A percentile compares a stretch with the other conserved stretches of the same genome.
phyloP scores from a whole-genome alignment of 176 grass and related monocot species.

The Oryza meyeriana region DNA sequence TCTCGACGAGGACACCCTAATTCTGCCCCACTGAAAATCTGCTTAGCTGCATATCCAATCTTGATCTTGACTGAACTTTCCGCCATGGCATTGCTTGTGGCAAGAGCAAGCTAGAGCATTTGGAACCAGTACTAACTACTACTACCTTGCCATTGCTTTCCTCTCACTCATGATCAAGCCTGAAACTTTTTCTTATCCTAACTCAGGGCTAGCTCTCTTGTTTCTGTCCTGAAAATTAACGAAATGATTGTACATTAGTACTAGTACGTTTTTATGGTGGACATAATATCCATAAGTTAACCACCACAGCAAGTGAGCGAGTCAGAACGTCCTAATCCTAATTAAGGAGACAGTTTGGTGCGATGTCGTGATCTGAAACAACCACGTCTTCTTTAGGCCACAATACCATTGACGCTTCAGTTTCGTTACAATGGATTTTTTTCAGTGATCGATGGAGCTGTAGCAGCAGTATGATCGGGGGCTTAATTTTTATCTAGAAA shows the following conservation, averaged over 20 bases:
- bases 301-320: too few species aligned
- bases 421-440: background rate
- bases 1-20: background rate
- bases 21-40: background rate
- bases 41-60: background rate
- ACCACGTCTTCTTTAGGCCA: background rate
- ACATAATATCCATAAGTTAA: background rate
- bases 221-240: background rate
- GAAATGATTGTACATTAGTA: background rate
- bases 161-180: background rate
- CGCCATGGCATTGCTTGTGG: slow-evolving; percentile 22
- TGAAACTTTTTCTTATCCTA: background rate
- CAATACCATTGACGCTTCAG: background rate
- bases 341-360: background rate
- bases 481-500: background rate
- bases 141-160: background rate
- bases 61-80: slow-evolving; percentile 28
- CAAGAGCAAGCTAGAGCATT: background rate
- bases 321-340: background rate
- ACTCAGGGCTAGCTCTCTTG: background rate
- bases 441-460: background rate
- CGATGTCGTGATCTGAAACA: background rate
- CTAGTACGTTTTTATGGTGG: background rate
- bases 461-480: background rate
- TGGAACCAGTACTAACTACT: background rate